Percentiles rank a stretch among this genome's conserved stretches.
Evolutionary conservation across 306 rosid species (phyloP).

Genomic region (Quercus alba): DNA sequence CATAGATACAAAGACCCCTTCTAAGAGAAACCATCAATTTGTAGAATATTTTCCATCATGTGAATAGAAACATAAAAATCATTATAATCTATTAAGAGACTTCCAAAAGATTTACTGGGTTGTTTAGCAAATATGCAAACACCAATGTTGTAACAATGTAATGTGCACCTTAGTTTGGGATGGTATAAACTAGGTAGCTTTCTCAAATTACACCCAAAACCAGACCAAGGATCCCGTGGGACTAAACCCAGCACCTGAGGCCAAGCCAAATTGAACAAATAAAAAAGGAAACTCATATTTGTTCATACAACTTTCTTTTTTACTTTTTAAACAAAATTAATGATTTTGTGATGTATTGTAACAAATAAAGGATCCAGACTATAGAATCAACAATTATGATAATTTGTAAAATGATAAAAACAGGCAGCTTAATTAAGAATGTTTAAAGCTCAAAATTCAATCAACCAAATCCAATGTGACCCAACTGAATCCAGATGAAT

Average conservation of each 20-base stretch:
- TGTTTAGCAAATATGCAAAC: neutral
- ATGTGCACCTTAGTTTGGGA: neutral
- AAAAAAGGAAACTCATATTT: neutral
- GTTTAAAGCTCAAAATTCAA: neutral
- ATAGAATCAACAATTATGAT: neutral
- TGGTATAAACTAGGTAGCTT: neutral
- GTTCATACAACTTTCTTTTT: neutral
- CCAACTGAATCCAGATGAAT: neutral
- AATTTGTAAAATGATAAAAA: neutral
- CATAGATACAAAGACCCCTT: neutral
- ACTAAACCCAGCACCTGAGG: neutral
- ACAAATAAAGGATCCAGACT: neutral
- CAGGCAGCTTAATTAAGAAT: neutral
- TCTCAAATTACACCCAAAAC: neutral
- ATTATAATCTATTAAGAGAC: neutral
- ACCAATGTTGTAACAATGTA: neutral
- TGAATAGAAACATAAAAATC: neutral
- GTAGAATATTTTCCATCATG: neutral
- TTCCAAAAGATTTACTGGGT: neutral
- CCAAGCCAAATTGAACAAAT: neutral
- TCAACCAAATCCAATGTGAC: neutral
- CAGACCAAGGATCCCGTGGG: neutral
- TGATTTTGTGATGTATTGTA: neutral
- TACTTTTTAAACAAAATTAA: neutral
- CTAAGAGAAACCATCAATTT: neutral